These are phyloP conservation scores for Penicillium sp. DNA, from an alignment of 2,329 filamentous ascomycete species.

Conservation along the genomic window DNA sequence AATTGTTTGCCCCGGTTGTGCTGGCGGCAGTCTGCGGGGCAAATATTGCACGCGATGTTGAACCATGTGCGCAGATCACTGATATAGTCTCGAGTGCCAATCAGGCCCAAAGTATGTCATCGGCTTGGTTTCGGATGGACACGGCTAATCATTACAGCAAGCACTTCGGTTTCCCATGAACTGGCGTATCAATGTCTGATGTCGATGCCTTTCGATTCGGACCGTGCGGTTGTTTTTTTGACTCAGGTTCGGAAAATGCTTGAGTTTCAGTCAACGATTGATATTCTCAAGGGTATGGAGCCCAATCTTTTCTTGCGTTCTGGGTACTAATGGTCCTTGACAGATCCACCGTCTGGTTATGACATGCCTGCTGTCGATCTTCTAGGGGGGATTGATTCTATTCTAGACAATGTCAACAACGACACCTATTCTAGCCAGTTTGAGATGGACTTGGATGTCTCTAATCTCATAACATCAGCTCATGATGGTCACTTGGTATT, in stretches of 20 bases:
- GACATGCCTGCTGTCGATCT: conserved; percentile 52
- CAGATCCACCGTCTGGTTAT: conserved; percentile 54
- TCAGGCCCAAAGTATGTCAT: conserved; percentile 15
- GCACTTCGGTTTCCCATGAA: conserved; percentile 14
- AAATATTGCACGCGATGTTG: conserved; percentile 13
- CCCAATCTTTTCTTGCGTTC: neutral
- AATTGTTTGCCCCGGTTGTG: conserved; percentile 11
- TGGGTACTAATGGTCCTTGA: conserved; percentile 2
- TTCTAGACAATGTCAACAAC: conserved; percentile 44
- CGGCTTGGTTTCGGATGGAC: neutral
- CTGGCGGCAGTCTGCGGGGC: conserved; percentile 13
- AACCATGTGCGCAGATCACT: conserved; percentile 24
- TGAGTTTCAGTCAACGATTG: conserved; percentile 52
- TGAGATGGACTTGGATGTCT: conserved; percentile 57
- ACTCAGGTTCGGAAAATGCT: conserved; percentile 37
- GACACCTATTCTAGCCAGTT: conserved; percentile 55
- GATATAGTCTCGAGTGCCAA: conserved; percentile 17
- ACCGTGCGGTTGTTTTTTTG: conserved; percentile 24
- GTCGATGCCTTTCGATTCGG: conserved; percentile 32
- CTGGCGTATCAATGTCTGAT: conserved; percentile 27
- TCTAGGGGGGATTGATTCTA: conserved; percentile 46
- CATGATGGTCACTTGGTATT: conserved; percentile 62
- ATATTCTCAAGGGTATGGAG: conserved; percentile 45
- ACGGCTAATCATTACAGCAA: conserved; percentile 15
- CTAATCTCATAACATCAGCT: conserved; percentile 53